A percentile compares a stretch with the other conserved stretches of the same genome.
Conservation (phyloP, 2,329 filamentous ascomycete genomes). For the Paecilomyces sp. region DNA sequence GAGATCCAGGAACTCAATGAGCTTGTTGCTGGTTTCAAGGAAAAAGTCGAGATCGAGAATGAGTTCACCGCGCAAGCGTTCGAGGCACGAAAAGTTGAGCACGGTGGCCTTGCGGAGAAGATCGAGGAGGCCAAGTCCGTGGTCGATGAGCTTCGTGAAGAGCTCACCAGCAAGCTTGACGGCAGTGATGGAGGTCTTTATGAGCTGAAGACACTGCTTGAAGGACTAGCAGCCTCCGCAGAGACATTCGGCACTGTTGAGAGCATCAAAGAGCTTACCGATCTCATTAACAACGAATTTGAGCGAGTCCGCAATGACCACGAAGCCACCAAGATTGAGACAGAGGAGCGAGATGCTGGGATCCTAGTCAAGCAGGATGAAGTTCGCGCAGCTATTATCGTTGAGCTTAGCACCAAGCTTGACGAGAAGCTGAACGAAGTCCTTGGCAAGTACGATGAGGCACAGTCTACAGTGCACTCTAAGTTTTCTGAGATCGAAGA, state of each 20-base stretch:
- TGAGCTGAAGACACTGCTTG: slow-evolving; percentile 52
- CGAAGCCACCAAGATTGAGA: slow-evolving; percentile 72
- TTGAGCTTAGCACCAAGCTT: slow-evolving; percentile 50
- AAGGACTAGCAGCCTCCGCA: slow-evolving; percentile 59
- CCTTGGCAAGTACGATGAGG: slow-evolving; percentile 80
- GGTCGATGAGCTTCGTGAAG: slow-evolving; percentile 69
- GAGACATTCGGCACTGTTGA: slow-evolving; percentile 42
- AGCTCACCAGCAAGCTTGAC: slow-evolving; percentile 68
- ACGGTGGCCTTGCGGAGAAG: slow-evolving; percentile 67
- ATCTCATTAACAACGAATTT: slow-evolving; percentile 76
- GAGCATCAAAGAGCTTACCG: slow-evolving; percentile 65
- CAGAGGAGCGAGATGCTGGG: slow-evolving; percentile 53
- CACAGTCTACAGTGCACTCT: slow-evolving; percentile 66
- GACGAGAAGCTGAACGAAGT: slow-evolving; percentile 77
- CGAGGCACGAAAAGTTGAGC: slow-evolving; percentile 78
- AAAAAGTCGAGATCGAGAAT: slow-evolving; percentile 59
- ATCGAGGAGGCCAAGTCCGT: slow-evolving; percentile 72
- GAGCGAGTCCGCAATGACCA: slow-evolving; percentile 77
- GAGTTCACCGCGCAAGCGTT: slow-evolving; percentile 71
- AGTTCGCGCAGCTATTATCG: slow-evolving; percentile 47
- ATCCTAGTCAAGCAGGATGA: slow-evolving; percentile 55
- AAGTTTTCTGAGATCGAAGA: slow-evolving; percentile 67
- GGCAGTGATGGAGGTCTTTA: slow-evolving; percentile 63
- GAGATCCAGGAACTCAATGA: slow-evolving; percentile 65
- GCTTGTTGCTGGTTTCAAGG: slow-evolving; percentile 61